Base-by-base conservation (phyloP, 2,329 filamentous ascomycete genomes). In the Trichoderma atroviride region DNA sequence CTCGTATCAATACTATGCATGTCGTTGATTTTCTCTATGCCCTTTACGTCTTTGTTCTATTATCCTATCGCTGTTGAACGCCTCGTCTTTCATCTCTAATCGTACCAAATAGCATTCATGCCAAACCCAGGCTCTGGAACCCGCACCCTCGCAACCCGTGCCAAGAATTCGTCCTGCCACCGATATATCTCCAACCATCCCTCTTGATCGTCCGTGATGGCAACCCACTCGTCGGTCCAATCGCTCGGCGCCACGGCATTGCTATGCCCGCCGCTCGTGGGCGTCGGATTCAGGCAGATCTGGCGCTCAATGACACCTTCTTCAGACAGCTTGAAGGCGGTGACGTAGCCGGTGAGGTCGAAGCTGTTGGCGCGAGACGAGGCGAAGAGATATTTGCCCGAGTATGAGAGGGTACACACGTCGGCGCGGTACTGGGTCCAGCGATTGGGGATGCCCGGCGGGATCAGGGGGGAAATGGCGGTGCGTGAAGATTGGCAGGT, bases 61-160 rank as follows among this genome's bases (percentile, higher is more conserved):
- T 37, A 52, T 62, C 35, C 19, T 52, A 62, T 62, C 6, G 35
- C 7, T 7, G 31, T 52, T 16, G 16, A 63, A 14, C 10, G 47
- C n/a, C 61, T 24, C 24, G 9, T 27, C 14, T 24, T 22, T 37
- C 31, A 60, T 47, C 29, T 27, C 60, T 71, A 82, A 69, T 96
- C 91, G 79, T 96, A 96, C 93, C 93, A 97, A 72, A 96, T 94
- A n/a, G 93, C 93, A 81, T 97, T 97, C 93, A 97, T 97, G 1
- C 93, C 93, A 78, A 97, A 97, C 1, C 93, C 93, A n/a, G 92
- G 92, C 82, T 96, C 93, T 6, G 89, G 89, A 47, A 96, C 89
- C 74, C 92, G 89, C 72, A 92, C 83, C 71, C 92, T 85, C 19
- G 93, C 93, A 9, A 96, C 93, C 4, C 93, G 84, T 2, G 88